Base-by-base conservation (phyloP, 495 filamentous ascomycete species). In the Penicillium cosmopolitanum region DNA sequence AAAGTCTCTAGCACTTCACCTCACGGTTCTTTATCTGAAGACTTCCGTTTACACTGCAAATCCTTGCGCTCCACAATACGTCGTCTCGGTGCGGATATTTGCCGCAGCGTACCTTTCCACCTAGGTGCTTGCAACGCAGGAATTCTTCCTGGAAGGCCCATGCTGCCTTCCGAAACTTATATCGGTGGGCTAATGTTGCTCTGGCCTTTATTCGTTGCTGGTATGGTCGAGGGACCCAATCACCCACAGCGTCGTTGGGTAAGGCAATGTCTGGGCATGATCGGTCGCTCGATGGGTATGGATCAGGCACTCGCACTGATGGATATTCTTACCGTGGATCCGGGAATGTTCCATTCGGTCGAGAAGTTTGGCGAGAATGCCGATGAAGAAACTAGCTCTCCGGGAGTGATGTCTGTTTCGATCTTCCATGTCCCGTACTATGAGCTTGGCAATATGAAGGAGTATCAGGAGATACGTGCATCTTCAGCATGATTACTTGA, bases 161-260 rank as follows among this genome's bases (percentile, higher is more conserved):
- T 55, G 4, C 21, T 55, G 16, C 53, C 53, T 16, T 19, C 38
- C 4, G 53, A 55, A 10, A 55, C 38, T 43, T 55, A 55, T 18
- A 12, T 55, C 3, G 53, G 53, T 19, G 53, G 53, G 2, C 53
- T 55, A 5, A 55, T 55, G 53, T 36, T 55, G 13, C 40, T 55
- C n/a, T 55, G 53, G 53, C 53, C 53, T 15, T 38, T 55, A 31
- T 55, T 55, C 31, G 25, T 55, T 43, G 53, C 53, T 13, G 53
- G 53, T n/a, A 43, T 55, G 3, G 40, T 55, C 0, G 36, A 55
- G 21, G 35, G 36, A 5, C 53, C 40, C 13, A 44, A 25, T 33
- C 38, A 46, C n/a, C 53, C 38, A 18, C 53, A 55, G 11, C 38
- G 53, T 34, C 21, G 6, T 23, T 55, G 53, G 53, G 53, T 44